Evolutionary conservation across 306 rosid genomes (phyloP).

Genomic region (Carpinus viminea): DNA sequence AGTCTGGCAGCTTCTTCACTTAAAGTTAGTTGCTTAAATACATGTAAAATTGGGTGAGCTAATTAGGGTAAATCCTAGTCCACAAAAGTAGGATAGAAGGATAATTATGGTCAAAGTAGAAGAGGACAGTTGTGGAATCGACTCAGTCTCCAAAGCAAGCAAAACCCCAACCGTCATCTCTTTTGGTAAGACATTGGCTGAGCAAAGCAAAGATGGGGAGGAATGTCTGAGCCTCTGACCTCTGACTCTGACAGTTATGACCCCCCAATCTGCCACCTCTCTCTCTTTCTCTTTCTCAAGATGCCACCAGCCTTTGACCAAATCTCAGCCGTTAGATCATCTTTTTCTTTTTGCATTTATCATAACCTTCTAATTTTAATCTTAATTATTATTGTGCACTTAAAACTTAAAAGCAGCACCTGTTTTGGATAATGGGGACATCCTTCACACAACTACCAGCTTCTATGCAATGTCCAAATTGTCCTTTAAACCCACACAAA

Average conservation of each 20-base stretch:
- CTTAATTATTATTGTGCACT: neutral
- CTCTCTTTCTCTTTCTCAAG: slow-evolving; percentile 30
- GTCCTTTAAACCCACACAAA: neutral
- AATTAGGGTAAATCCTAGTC: too few species aligned
- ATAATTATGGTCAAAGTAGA: slow-evolving; percentile 21
- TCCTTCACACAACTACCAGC: neutral
- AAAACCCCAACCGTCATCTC: slow-evolving; percentile 38
- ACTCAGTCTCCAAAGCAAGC: slow-evolving; percentile 32
- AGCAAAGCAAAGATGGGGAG: slow-evolving; percentile 35
- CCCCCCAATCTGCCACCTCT: slow-evolving; percentile 23
- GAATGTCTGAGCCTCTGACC: slow-evolving; percentile 68
- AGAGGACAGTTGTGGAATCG: slow-evolving; percentile 12
- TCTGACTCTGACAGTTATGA: slow-evolving; percentile 53
- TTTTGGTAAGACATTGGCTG: slow-evolving; percentile 37
- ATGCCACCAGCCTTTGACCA: slow-evolving; percentile 59
- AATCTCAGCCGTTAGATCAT: slow-evolving; percentile 50
- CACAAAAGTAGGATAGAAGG: neutral
- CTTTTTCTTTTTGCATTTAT: neutral
- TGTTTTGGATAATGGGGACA: neutral
- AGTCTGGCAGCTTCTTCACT: too few species aligned
- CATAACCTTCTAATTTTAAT: neutral
- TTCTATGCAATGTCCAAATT: neutral
- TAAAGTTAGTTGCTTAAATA: too few species aligned
- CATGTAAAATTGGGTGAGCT: too few species aligned
- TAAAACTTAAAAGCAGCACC: neutral